Conservation (phyloP, 2,329 filamentous ascomycete genomes). For the Bipolaris oryzae region DNA sequence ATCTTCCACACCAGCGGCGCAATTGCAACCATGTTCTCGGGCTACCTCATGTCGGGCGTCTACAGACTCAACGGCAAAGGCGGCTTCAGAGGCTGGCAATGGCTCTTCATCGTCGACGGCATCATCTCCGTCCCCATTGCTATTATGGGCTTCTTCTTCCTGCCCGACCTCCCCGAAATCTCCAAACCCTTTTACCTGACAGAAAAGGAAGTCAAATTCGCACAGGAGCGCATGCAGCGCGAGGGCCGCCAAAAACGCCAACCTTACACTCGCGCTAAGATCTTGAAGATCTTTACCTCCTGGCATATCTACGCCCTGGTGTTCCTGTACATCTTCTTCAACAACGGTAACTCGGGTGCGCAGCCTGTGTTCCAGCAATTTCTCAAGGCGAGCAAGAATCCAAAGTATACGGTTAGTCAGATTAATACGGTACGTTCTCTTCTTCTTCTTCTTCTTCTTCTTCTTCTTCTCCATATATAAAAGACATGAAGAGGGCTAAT, state of each 20-base stretch:
- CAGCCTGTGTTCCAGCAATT: constrained; percentile 23
- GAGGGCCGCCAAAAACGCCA: neutral
- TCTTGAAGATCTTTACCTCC: constrained; percentile 6
- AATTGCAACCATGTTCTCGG: constrained; percentile 29
- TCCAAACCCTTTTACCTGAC: constrained; percentile 21
- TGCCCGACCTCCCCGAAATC: constrained; percentile 25
- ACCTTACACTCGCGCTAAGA: constrained; percentile 13
- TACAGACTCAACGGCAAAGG: constrained; percentile 64
- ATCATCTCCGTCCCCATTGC: constrained; percentile 27
- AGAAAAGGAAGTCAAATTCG: constrained; percentile 16
- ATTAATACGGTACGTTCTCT: constrained; percentile 20
- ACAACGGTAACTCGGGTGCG: constrained; percentile 1
- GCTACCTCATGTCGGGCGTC: constrained; percentile 59
- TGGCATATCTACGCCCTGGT: constrained; percentile 25
- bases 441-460: too few relatives aligned
- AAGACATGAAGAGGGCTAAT: neutral
- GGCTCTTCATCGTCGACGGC: constrained; percentile 30
- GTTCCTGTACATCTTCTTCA: constrained; percentile 9
- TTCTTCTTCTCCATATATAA: too few relatives aligned
- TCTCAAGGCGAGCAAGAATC: constrained; percentile 23
- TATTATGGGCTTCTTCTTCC: constrained; percentile 23
- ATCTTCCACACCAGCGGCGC: constrained; percentile 24
- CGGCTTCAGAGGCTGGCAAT: constrained; percentile 50
- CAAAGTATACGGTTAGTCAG: constrained; percentile 21
- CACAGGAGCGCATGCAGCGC: constrained; percentile 16